phyloP scores from a whole-genome alignment of 2,329 filamentous ascomycete genomes.

The Pezicula carpinea region DNA sequence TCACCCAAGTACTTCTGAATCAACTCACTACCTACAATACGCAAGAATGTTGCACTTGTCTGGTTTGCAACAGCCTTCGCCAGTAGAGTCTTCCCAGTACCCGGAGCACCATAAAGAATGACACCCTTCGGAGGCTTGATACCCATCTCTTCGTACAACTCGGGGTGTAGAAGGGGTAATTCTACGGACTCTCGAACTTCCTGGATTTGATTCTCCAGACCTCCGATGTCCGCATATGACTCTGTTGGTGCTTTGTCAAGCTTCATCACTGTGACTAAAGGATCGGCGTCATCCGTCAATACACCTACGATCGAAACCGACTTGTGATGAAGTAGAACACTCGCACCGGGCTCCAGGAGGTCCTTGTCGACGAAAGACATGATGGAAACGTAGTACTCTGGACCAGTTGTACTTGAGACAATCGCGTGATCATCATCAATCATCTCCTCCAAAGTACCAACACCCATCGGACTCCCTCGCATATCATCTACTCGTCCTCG shows the following conservation, averaged over 20 bases:
- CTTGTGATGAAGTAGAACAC: constrained; percentile 94
- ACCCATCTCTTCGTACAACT: constrained; percentile 99
- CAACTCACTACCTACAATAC: constrained; percentile 93
- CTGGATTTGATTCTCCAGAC: constrained; percentile 90
- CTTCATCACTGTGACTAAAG: constrained; percentile 97
- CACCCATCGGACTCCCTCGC: constrained; percentile 97
- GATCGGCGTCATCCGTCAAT: constrained; percentile 92
- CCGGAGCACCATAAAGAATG: constrained; percentile 94
- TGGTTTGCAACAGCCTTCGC: constrained; percentile 98
- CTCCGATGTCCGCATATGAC: constrained; percentile 97
- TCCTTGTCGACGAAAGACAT: constrained; percentile 99
- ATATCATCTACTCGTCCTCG: constrained; percentile 94
- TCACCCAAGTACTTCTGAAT: constrained; percentile 99
- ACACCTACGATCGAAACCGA: constrained; percentile 97
- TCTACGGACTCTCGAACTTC: constrained; percentile 97
- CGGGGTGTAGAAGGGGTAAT: constrained; percentile 87
- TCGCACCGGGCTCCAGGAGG: constrained; percentile 90
- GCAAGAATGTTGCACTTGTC: constrained; percentile 96
- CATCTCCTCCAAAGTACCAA: constrained; percentile 95
- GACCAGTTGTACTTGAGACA: constrained; percentile 93
- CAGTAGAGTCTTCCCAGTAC: constrained; percentile 92
- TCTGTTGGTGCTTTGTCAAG: constrained; percentile 97
- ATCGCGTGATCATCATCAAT: constrained; percentile 99
- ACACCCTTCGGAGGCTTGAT: constrained; percentile 99
- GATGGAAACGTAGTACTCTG: constrained; percentile 99